Base-by-base conservation (phyloP, 495 filamentous ascomycete species). In the Aspergillus coremiiformis region DNA sequence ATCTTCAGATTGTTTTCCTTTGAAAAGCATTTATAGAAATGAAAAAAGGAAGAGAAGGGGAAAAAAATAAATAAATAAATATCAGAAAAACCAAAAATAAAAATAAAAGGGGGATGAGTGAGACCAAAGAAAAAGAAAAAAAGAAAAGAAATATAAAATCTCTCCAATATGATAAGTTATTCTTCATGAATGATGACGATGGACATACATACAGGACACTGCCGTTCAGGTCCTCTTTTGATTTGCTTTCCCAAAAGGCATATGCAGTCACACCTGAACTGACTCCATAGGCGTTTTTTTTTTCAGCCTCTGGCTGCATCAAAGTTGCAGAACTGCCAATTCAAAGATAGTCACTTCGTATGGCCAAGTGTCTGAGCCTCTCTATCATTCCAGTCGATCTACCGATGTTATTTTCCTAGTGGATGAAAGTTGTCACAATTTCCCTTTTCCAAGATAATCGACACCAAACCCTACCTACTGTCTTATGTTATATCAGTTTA, bases 271-370 rank as follows among this genome's bases (percentile, higher is more conserved):
- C n/a, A n/a, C n/a, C n/a, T n/a, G n/a, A 10, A 35, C 33, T 27
- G 12, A 35, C 22, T 23, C 45, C 20, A 47, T 33, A 35, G 47
- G 29, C 46, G 22, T 39, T 42, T 24, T 19, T 21, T 29, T 48
- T 52, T 51, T 58, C 51, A 54, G 56, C 56, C 56, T 54, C 56
- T 53, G 39, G 21, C 44, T 48, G 52, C 52, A 52, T 51, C 35
- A 23, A 43, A 52, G 43, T 51, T 54, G 56, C 51, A 52, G 52
- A 54, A 30, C 21, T 9, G 11, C 29, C 42, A 20, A 17, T 41
- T 41, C 37, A 41, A 45, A 41, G 32, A 35, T 15, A 35, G n/a
- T 41, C 10, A 49, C 21, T 17, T 32, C n/a, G 24, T 32, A 33
- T 51, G 35, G 37, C 48, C 30, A 51, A 37, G 48, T 51, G 48